Evolutionary conservation across 768 basidiomycete species (phyloP).

Genomic region (Hemileccinum rubropunctum): DNA sequence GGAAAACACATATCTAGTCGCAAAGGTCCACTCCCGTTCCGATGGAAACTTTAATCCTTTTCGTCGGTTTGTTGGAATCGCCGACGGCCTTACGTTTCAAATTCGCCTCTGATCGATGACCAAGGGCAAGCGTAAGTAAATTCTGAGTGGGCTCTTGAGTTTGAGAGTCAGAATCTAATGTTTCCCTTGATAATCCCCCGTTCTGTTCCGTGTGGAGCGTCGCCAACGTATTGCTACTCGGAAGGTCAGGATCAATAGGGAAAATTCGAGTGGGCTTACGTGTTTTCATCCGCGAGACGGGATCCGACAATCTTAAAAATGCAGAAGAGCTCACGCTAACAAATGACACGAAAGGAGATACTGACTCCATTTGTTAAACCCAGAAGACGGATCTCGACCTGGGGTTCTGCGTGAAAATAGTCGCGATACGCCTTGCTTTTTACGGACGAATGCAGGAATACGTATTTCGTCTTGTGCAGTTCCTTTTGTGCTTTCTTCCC

Average conservation of each 20-base stretch:
- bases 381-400: constrained; percentile 58
- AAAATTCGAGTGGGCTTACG: constrained; percentile 8
- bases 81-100: constrained; percentile 35
- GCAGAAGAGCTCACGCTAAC: not conserved
- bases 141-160: constrained; percentile 42
- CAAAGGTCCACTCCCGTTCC: constrained; percentile 69
- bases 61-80: constrained; percentile 28
- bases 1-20: constrained; percentile 42
- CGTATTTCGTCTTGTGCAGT: constrained; percentile 54
- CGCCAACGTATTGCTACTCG: constrained; percentile 1
- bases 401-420: constrained; percentile 64
- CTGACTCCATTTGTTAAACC: constrained; percentile 59
- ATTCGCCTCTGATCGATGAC: constrained; percentile 21
- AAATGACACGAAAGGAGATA: not conserved
- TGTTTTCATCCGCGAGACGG: constrained; percentile 9
- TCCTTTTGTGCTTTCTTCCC: constrained; percentile 44
- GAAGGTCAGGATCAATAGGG: not conserved
- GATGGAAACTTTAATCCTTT: constrained; percentile 74
- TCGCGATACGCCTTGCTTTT: constrained; percentile 51
- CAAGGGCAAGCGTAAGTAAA: constrained; percentile 10
- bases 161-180: constrained; percentile 29
- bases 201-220: not conserved
- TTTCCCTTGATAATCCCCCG: constrained; percentile 1
- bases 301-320: constrained; percentile 9
- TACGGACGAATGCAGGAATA: constrained; percentile 51